Conservation (phyloP, 2,329 filamentous ascomycete genomes). For the Talaromyces funiculosus region DNA sequence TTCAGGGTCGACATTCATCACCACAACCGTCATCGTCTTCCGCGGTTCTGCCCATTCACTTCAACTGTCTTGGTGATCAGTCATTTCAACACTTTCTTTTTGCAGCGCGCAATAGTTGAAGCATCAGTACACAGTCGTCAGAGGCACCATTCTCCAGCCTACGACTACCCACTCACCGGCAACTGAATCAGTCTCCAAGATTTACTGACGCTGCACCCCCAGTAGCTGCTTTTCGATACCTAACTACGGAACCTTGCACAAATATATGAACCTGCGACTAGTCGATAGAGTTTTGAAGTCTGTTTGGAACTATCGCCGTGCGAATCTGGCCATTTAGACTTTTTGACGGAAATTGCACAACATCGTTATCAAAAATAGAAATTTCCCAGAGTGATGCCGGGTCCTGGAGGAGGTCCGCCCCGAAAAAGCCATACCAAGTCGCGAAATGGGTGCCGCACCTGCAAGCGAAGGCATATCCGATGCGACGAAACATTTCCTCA, state of each 20-base stretch:
- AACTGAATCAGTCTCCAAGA: not conserved
- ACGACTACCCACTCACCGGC: not conserved
- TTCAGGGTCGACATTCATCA: not conserved
- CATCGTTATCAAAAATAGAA: not conserved
- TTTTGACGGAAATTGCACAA: not conserved
- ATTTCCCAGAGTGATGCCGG: constrained; percentile 61
- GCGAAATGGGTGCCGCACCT: constrained; percentile 95
- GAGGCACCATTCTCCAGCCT: not conserved
- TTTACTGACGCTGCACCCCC: not conserved
- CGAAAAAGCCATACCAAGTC: constrained; percentile 94
- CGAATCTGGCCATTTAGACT: not conserved
- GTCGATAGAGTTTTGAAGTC: not conserved
- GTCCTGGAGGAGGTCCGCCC: constrained; percentile 89
- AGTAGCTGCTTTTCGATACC: too few relatives aligned
- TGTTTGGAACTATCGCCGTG: not conserved
- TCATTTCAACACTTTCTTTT: not conserved
- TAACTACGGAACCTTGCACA: not conserved
- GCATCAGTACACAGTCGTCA: not conserved
- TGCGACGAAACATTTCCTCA: constrained; percentile 98
- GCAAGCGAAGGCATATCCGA: constrained; percentile 93
- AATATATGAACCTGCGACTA: not conserved
- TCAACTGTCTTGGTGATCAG: not conserved
- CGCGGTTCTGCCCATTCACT: not conserved
- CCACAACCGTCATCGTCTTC: not conserved
- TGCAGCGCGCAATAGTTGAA: not conserved